A percentile compares a stretch with the other conserved stretches of the same genome.
phyloP scores from a whole-genome alignment of 495 filamentous ascomycete genomes.

The Aspergillus kassunensis region DNA sequence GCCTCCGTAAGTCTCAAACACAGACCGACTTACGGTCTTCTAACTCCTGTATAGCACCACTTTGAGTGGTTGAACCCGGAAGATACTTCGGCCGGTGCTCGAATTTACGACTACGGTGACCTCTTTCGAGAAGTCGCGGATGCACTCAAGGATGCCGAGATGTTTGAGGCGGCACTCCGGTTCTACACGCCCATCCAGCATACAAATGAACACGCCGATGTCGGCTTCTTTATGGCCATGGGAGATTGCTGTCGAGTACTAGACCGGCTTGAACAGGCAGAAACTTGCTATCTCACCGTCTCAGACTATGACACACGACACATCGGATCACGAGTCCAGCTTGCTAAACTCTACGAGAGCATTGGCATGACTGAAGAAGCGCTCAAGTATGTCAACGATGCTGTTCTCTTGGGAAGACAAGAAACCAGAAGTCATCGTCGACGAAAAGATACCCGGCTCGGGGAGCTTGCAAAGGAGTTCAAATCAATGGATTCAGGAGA shows the following conservation, averaged over 20 bases:
- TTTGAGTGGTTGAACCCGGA: slow-evolving; percentile 62
- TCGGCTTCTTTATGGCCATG: slow-evolving; percentile 62
- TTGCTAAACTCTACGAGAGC: slow-evolving; percentile 77
- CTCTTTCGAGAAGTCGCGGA: slow-evolving; percentile 71
- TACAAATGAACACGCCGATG: slow-evolving; percentile 54
- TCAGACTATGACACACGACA: slow-evolving; percentile 64
- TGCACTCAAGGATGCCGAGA: slow-evolving; percentile 53
- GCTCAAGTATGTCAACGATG: slow-evolving; percentile 67
- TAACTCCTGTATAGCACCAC: slow-evolving; percentile 35
- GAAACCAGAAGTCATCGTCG: slow-evolving; percentile 32
- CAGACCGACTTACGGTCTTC: background rate
- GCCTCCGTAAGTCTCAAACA: slow-evolving; percentile 57
- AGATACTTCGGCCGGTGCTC: slow-evolving; percentile 42
- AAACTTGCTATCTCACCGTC: slow-evolving; percentile 67
- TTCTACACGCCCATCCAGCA: slow-evolving; percentile 69
- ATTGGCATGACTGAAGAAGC: slow-evolving; percentile 66
- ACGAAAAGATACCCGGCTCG: slow-evolving; percentile 41
- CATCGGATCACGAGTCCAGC: slow-evolving; percentile 66
- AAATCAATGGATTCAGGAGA: slow-evolving; percentile 17
- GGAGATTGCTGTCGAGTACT: slow-evolving; percentile 66
- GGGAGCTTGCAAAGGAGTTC: slow-evolving; percentile 42
- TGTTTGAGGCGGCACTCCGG: slow-evolving; percentile 60
- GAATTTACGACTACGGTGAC: slow-evolving; percentile 63
- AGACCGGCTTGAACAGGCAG: slow-evolving; percentile 62
- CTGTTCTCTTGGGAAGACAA: slow-evolving; percentile 55